These are phyloP conservation scores for Epichloe sp. DNA, from an alignment of 2,329 filamentous ascomycete genomes.

Conservation along the genomic window DNA sequence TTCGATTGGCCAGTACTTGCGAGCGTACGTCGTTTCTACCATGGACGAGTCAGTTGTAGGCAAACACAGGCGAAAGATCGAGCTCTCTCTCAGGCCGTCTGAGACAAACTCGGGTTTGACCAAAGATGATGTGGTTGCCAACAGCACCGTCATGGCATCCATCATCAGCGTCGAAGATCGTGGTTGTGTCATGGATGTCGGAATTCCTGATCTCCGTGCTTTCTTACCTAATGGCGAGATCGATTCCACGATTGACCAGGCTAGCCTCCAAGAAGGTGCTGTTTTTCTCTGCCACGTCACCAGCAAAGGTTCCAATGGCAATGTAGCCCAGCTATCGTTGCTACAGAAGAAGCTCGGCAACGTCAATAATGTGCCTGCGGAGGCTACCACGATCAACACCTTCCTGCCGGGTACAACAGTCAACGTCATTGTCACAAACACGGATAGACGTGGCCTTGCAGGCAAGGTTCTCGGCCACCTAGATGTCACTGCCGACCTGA, in stretches of 20 bases:
- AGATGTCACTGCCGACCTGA: conserved; percentile 77
- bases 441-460: conserved; percentile 58
- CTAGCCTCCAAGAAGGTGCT: conserved; percentile 64
- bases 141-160: conserved; percentile 74
- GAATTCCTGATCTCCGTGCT: conserved; percentile 58
- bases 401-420: conserved; percentile 88
- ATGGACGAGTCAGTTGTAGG: conserved; percentile 47
- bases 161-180: conserved; percentile 92
- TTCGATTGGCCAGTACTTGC: conserved; percentile 72
- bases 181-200: conserved; percentile 85
- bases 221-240: conserved; percentile 82
- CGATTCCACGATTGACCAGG: conserved; percentile 48
- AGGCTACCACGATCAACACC: conserved; percentile 75
- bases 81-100: conserved; percentile 70
- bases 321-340: conserved; percentile 75
- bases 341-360: conserved; percentile 57
- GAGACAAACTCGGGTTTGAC: conserved; percentile 65
- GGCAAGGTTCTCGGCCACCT: conserved; percentile 89
- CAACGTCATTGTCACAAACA: conserved; percentile 70
- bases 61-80: conserved; percentile 68
- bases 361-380: conserved; percentile 49
- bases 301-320: conserved; percentile 61
- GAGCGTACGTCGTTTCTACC: conserved; percentile 71
- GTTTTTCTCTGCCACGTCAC: conserved; percentile 76
- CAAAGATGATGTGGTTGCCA: conserved; percentile 58